Evolutionary conservation across 768 basidiomycete species (phyloP).

Genomic region (Flagelloscypha sp.): DNA sequence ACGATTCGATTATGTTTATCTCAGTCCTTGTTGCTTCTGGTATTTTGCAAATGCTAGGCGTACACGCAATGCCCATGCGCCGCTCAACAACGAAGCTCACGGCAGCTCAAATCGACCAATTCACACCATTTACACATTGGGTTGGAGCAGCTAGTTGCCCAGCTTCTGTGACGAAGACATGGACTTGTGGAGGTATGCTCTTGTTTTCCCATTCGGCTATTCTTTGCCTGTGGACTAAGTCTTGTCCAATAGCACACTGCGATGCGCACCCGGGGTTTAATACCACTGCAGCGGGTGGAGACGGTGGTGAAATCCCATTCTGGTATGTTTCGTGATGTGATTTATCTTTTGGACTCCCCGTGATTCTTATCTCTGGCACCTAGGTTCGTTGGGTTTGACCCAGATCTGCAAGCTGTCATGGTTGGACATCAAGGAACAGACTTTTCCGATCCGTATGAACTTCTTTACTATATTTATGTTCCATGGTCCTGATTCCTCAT

Average conservation of each 20-base stretch:
- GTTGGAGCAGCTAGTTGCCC: constrained; percentile 27
- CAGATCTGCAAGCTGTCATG: constrained; percentile 33
- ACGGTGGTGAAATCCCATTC: constrained; percentile 24
- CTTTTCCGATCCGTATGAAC: constrained; percentile 32
- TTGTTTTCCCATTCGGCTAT: neutral
- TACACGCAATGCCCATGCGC: no score
- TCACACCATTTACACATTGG: constrained; percentile 24
- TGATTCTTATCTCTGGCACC: no score
- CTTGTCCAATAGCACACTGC: constrained; percentile 19
- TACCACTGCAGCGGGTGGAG: constrained; percentile 22
- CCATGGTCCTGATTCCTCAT: neutral
- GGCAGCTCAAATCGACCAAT: constrained; percentile 23
- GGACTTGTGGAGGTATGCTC: constrained; percentile 23
- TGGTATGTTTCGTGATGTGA: no score
- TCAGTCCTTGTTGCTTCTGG: no score
- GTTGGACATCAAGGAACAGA: constrained; percentile 48
- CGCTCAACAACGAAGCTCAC: constrained; percentile 23
- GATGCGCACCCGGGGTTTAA: constrained; percentile 24
- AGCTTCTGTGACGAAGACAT: constrained; percentile 17
- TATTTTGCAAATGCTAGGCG: no score
- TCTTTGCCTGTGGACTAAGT: neutral
- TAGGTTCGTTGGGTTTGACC: constrained; percentile 40
- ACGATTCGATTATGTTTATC: no score
- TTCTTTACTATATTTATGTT: no score
- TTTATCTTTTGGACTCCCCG: no score